Evolutionary conservation across 2,329 filamentous ascomycete genomes (phyloP), one percentile per base, ranked within the genome.

Genomic region (Xylariales sp.): DNA sequence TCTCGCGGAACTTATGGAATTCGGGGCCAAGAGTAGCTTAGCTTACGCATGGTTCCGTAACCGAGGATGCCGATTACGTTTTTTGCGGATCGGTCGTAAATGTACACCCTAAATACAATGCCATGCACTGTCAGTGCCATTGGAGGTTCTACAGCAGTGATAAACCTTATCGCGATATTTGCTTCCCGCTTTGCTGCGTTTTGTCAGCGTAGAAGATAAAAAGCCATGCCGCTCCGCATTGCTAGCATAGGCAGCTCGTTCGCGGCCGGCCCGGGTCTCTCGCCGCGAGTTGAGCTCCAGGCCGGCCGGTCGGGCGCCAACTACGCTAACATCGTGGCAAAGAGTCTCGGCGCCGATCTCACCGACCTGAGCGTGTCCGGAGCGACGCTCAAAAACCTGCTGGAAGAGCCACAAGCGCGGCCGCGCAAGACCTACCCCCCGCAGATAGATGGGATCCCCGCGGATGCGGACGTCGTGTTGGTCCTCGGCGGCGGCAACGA

Each of bases 401-500:
- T 61, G 11, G 47, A 49, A 7, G 58, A 61, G 20, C 54, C 60
- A 2, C 63, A 66, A 43, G 10, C 14, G 33, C 41, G 20, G 33
- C 48, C 23, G 37, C 39, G 20, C 37, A 44, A 40, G 35, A 29
- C 45, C 3, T 62, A 63, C 40, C 38, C 51, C 21, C 61, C 62
- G 16, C 63, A 67, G 49, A 47, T 66, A 20, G 34, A 50, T 12
- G 49, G 42, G 4, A 35, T 67, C 10, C 61, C 61, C 1, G 33
- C 36, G 3, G 55, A 62, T 41, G 52, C 52, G 8, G 59, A 65
- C 36, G 46, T 63, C 17, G 60, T 66, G 4, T 49, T 60, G 13
- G 51, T 64, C 10, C 58, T 58, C 11, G 57, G 54, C 40, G 62
- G 62, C 21, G 62, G 62, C 12, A 65, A 65, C 38, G 62, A 65